Percentiles rank a stretch among this genome's conserved stretches.
phyloP scores from a whole-genome alignment of 1,139 yeast genomes.

The Arxiozyma heterogenica region DNA sequence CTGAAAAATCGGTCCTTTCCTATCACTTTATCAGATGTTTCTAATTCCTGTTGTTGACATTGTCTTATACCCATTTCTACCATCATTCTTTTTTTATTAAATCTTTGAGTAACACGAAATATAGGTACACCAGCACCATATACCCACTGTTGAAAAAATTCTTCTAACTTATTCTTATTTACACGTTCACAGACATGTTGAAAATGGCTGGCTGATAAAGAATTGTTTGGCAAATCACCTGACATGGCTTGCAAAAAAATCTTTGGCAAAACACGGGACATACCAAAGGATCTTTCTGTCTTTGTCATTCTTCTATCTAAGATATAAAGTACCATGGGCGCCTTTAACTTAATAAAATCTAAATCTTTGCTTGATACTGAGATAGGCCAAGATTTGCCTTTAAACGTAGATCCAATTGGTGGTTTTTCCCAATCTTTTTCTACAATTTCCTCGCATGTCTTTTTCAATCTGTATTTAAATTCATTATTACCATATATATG shows the following conservation, averaged over 20 bases:
- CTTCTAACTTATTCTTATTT: conserved; percentile 72
- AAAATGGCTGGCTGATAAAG: conserved; percentile 72
- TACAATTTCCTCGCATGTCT: conserved; percentile 56
- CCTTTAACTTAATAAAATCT: conserved; percentile 59
- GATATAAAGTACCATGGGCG: conserved; percentile 78
- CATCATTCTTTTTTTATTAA: conserved; percentile 87
- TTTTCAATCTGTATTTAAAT: conserved; percentile 60
- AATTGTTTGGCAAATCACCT: conserved; percentile 78
- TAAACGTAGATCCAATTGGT: conserved; percentile 65
- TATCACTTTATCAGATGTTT: conserved; percentile 15
- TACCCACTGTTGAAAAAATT: conserved; percentile 91
- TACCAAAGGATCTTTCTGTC: conserved; percentile 87
- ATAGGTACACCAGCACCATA: conserved; percentile 83
- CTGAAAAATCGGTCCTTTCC: conserved; percentile 24
- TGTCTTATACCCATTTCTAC: conserved; percentile 93
- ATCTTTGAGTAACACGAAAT: conserved; percentile 79
- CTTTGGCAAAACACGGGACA: conserved; percentile 85
- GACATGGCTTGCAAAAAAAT: conserved; percentile 91
- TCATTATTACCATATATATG: conserved; percentile 78
- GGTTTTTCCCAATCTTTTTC: conserved; percentile 70
- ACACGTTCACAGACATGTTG: conserved; percentile 91
- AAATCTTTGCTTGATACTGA: conserved; percentile 36
- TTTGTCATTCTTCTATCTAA: conserved; percentile 90
- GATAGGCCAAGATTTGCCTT: conserved; percentile 57
- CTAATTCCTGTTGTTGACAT: conserved; percentile 56